Conservation (phyloP, 106 monocot genomes). For the Narthecium ossifragum region DNA sequence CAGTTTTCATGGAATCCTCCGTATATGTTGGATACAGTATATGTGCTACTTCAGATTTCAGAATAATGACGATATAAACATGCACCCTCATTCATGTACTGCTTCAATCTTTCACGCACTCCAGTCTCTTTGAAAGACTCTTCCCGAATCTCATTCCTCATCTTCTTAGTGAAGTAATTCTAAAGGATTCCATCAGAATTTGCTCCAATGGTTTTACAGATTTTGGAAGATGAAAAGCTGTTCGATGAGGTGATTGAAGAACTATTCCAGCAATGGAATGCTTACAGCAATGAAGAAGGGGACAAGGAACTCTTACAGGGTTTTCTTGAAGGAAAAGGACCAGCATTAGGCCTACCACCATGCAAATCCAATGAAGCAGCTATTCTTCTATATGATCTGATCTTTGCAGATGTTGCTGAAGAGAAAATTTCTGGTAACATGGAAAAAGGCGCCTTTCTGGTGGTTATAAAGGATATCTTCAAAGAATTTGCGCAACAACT, state of each 20-base stretch:
- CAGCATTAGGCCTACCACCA: conserved; percentile 33
- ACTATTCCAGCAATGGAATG: conserved; percentile 28
- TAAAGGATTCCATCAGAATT: no score
- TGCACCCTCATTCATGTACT: no score
- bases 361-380: conserved; percentile 29
- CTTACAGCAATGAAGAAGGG: conserved; percentile 4
- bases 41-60: no score
- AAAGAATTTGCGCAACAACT: conserved; percentile 33
- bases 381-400: conserved; percentile 34
- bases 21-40: no score
- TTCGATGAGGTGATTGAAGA: conserved; percentile 17
- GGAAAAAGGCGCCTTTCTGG: conserved; percentile 20
- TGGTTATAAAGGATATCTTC: conserved; percentile 20
- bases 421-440: conserved; percentile 21
- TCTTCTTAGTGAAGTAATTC: no score
- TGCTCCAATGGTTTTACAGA: no score
- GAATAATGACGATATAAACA: no score
- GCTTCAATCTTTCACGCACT: no score
- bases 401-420: conserved; percentile 16
- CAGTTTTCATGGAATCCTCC: no score
- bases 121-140: no score
- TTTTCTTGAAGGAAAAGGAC: conserved; percentile 30
- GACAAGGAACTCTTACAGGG: conserved; percentile 18
- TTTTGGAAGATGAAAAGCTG: conserved; percentile 21
- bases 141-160: no score